phyloP scores from a whole-genome alignment of 1,284 basidiomycete species.

The Marasmius fiardii region DNA sequence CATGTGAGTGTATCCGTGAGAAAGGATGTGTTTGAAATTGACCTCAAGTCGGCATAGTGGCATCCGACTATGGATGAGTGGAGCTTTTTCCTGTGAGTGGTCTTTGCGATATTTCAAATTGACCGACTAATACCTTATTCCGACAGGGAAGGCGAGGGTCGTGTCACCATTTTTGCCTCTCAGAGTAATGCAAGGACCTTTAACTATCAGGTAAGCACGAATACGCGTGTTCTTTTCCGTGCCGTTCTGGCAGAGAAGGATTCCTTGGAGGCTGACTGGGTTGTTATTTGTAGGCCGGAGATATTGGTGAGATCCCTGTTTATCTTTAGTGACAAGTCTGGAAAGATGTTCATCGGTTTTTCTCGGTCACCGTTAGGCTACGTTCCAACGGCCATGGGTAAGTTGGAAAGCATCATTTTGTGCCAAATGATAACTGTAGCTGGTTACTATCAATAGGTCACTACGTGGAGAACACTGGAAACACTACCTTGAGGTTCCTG shows the following conservation, averaged over 20 bases:
- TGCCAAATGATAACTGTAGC: background rate
- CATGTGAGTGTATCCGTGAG: constrained; percentile 26
- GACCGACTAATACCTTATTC: constrained; percentile 4
- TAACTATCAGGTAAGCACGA: constrained; percentile 54
- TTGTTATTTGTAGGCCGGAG: constrained; percentile 43
- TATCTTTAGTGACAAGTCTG: background rate
- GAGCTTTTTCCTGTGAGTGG: constrained; percentile 49
- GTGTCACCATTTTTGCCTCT: constrained; percentile 64
- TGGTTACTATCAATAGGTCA: constrained; percentile 43
- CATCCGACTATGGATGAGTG: constrained; percentile 72
- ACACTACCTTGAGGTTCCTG: constrained; percentile 57
- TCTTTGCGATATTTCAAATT: background rate
- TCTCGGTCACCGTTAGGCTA: constrained; percentile 34
- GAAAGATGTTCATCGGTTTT: constrained; percentile 1
- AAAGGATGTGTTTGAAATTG: background rate
- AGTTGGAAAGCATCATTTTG: constrained; percentile 5
- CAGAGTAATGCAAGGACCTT: constrained; percentile 63
- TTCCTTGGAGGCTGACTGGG: background rate
- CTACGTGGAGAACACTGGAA: constrained; percentile 71
- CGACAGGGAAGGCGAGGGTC: constrained; percentile 49
- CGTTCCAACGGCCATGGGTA: constrained; percentile 55
- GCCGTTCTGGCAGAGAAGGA: background rate
- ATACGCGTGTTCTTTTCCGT: constrained; percentile 1
- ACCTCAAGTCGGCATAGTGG: constrained; percentile 43
- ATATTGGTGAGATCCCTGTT: constrained; percentile 43